These are phyloP conservation scores for Collybia mongolica DNA, from an alignment of 768 basidiomycete species.

Conservation along the genomic window DNA sequence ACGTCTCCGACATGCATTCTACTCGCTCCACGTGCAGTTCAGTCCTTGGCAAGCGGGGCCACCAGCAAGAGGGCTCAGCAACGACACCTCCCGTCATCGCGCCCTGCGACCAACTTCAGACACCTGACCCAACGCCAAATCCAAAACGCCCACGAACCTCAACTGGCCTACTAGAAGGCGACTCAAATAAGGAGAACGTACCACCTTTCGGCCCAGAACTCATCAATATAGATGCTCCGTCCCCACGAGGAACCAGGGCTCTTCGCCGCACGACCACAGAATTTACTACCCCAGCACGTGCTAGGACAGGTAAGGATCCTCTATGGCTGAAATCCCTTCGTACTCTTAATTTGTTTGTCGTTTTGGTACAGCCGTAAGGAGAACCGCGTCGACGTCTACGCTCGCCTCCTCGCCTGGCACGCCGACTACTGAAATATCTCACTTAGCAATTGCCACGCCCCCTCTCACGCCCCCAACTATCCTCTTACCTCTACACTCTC, in stretches of 20 bases:
- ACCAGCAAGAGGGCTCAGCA: constrained; percentile 29
- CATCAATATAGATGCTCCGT: constrained; percentile 30
- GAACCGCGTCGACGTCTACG: constrained; percentile 48
- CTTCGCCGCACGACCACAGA: constrained; percentile 38
- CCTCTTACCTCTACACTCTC: constrained; percentile 50
- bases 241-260: constrained; percentile 38
- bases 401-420: constrained; percentile 36
- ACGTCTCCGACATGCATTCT: constrained; percentile 35
- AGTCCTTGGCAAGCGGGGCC: constrained; percentile 51
- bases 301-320: constrained; percentile 41
- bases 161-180: constrained; percentile 42
- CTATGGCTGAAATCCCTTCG: constrained; percentile 5
- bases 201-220: constrained; percentile 53
- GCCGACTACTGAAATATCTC: constrained; percentile 40
- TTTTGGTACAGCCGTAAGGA: constrained; percentile 36
- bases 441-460: constrained; percentile 53
- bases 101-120: constrained; percentile 44
- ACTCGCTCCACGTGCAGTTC: constrained; percentile 42
- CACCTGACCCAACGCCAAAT: constrained; percentile 64
- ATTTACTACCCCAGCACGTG: constrained; percentile 39
- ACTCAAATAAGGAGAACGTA: constrained; percentile 76
- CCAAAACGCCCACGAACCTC: constrained; percentile 63
- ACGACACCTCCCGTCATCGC: constrained; percentile 21
- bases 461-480: constrained; percentile 56
- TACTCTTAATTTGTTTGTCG: constrained; percentile 1